Percentiles rank a stretch among this genome's conserved stretches.
phyloP scores from a whole-genome alignment of 768 basidiomycete genomes.

The Amylocystis lapponica region DNA sequence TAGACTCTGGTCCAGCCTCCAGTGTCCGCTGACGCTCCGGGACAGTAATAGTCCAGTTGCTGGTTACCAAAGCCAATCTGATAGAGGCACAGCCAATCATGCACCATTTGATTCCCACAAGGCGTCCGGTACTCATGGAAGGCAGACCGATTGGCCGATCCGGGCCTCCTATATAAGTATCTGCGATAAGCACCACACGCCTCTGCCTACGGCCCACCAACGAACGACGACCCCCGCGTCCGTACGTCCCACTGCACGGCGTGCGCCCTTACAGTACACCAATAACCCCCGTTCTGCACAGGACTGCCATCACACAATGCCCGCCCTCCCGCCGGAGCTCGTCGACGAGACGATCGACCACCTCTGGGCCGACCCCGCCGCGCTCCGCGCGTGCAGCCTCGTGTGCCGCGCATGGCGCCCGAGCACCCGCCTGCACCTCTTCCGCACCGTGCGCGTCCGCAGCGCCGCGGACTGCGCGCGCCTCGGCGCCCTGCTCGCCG shows the following conservation, averaged over 20 bases:
- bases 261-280: too few species aligned
- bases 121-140: too few species aligned
- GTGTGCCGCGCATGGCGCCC: conserved; percentile 20
- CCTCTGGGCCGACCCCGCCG: conserved; percentile 21
- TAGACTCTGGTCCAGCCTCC: too few species aligned
- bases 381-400: conserved; percentile 21
- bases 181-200: too few species aligned
- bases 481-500: conserved; percentile 12
- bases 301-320: conserved; percentile 1
- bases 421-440: conserved; percentile 20
- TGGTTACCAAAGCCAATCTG: neutral
- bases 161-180: too few species aligned
- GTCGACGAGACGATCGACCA: conserved; percentile 23
- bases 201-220: neutral
- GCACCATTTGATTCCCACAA: neutral
- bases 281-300: too few species aligned
- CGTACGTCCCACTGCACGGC: too few species aligned
- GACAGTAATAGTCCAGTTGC: too few species aligned
- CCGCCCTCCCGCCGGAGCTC: conserved; percentile 22
- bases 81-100: neutral
- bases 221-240: too few species aligned
- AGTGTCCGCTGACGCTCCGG: too few species aligned
- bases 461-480: conserved; percentile 12
- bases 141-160: too few species aligned
- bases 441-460: conserved; percentile 20